phyloP scores from a whole-genome alignment of 1,284 basidiomycete genomes.

The Xerocomus minutiporus region DNA sequence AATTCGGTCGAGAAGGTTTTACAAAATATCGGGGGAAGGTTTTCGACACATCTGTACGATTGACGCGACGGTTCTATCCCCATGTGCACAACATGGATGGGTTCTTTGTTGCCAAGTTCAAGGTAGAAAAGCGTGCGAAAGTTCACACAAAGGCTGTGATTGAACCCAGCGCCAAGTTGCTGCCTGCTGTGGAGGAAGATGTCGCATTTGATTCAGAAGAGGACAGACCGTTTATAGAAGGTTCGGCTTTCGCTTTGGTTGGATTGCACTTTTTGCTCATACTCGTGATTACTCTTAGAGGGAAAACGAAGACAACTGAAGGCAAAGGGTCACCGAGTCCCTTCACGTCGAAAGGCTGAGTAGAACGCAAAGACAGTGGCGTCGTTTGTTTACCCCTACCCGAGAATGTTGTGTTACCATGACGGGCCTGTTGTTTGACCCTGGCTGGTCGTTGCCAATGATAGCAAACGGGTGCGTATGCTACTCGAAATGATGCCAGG shows the following conservation, averaged over 20 bases:
- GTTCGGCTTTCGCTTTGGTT: constrained; percentile 39
- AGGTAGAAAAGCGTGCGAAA: constrained; percentile 78
- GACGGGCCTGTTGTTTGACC: neutral
- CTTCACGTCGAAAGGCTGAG: constrained; percentile 37
- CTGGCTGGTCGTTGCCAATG: neutral
- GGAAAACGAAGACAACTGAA: constrained; percentile 69
- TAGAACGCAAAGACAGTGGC: neutral
- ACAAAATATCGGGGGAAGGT: constrained; percentile 85
- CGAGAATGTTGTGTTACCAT: neutral
- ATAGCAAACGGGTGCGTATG: constrained; percentile 1
- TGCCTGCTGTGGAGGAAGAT: constrained; percentile 28
- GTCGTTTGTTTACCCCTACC: constrained; percentile 2
- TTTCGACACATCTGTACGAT: constrained; percentile 76
- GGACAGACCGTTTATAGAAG: constrained; percentile 63
- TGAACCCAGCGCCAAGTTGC: constrained; percentile 10
- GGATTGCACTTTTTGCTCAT: constrained; percentile 6
- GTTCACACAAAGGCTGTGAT: constrained; percentile 37
- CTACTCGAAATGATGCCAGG: constrained; percentile 1
- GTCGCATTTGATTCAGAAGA: constrained; percentile 65
- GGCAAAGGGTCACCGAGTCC: constrained; percentile 66
- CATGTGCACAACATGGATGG: constrained; percentile 97
- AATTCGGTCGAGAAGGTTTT: constrained; percentile 92
- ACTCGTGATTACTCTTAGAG: constrained; percentile 39
- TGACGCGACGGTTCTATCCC: constrained; percentile 88
- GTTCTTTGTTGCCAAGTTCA: constrained; percentile 98